Evolutionary conservation across 129 eudicot genomes (phyloP), one percentile per base, ranked within the genome.

Genomic region (Artemisia annua): DNA sequence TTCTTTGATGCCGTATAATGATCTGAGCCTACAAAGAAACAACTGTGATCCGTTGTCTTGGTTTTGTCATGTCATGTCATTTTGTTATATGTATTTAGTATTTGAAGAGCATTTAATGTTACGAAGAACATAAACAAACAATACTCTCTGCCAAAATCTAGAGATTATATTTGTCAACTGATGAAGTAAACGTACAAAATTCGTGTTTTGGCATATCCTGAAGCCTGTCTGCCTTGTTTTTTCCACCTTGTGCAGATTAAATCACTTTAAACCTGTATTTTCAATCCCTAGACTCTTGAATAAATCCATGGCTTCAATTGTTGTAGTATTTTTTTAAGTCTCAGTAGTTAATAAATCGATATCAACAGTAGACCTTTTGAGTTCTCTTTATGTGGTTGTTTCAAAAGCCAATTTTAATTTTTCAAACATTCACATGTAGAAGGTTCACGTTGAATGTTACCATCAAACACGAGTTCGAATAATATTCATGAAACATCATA

Each of bases 11-110:
- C 4, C 19, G 28, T 15, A 14, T 24, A 39, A 63, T 63, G 53
- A 74, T 74, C 78, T 74, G 78, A 74, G 63, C 71, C 18, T 63
- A 63, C 78, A 35, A 74, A 74, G 78, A 49, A 32, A 63, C 78
- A 74, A 63, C 78, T 74, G 78, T 51, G 28, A 5, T 55, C 19
- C 17, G 1, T 69, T 30, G 74, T 69, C 48, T 66, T 51, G 7
- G 18, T 52, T 15, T 52, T 52, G 46, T 39, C 7, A 7, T 1
- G 10, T 39, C 11, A 7, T 39, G 2, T 39, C 46, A 39, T 39
- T 39, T 39, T 7, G 1, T 39, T 39, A 7, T 7, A 39, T 7
- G 11, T 39, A 39, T 7, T 39, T 39, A 39, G 46, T 39, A 39
- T 39, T 6, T 39, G 46, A 39, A 39, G 10, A 39, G 46, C 46